Conservation (phyloP, 768 basidiomycete species). For the Cubamyces lactineus region DNA sequence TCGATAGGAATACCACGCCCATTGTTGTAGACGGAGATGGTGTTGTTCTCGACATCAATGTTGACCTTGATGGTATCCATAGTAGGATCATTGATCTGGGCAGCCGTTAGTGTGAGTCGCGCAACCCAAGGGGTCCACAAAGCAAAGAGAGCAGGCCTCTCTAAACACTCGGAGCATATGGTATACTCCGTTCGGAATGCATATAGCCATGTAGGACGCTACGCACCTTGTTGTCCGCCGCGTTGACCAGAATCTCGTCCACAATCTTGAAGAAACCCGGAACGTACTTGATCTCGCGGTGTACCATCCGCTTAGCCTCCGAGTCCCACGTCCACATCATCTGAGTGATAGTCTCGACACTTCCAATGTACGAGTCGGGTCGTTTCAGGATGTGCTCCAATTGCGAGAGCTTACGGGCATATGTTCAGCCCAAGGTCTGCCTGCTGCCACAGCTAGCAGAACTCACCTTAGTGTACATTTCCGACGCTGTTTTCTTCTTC, state of each 20-base stretch:
- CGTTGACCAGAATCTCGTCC: constrained; percentile 98
- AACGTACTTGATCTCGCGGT: constrained; percentile 85
- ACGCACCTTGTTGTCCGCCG: constrained; percentile 96
- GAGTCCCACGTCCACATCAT: constrained; percentile 94
- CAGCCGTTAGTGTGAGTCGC: neutral
- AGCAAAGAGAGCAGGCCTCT: no score
- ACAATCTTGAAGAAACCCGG: constrained; percentile 99
- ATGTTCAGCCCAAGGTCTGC: constrained; percentile 9
- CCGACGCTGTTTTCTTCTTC: constrained; percentile 88
- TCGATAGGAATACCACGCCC: constrained; percentile 97
- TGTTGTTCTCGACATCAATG: constrained; percentile 81
- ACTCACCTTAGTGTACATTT: constrained; percentile 86
- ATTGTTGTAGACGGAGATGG: constrained; percentile 94
- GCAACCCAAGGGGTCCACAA: no score
- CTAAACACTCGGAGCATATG: no score
- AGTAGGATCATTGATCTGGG: constrained; percentile 83
- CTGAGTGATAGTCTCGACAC: constrained; percentile 86
- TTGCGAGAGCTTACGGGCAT: constrained; percentile 74
- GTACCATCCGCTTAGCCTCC: constrained; percentile 80
- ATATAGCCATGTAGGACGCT: neutral
- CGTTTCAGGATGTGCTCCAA: constrained; percentile 92
- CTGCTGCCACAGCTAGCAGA: neutral
- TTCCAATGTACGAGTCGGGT: constrained; percentile 96
- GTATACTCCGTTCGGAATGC: neutral
- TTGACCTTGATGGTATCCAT: constrained; percentile 94